A percentile compares a stretch with the other conserved stretches of the same genome.
Conservation (phyloP, 257 asterid species). For the Oldenlandia corymbosa region DNA sequence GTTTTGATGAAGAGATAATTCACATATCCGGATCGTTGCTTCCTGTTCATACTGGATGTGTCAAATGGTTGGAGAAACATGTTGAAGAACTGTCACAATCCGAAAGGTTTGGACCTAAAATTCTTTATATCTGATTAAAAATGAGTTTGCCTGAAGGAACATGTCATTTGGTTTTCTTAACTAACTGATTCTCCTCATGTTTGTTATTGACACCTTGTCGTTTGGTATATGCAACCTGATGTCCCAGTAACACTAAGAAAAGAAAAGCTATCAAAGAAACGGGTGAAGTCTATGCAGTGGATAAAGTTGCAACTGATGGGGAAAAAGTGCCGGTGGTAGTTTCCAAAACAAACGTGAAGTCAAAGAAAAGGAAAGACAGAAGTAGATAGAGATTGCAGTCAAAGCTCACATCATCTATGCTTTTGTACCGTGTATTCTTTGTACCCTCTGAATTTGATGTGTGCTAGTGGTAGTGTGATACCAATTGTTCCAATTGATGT, state of each 20-base stretch:
- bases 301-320: slow-evolving; percentile 17
- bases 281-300: slow-evolving; percentile 16
- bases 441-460: too few species aligned
- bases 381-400: slow-evolving; percentile 23
- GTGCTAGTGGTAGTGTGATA: too few species aligned
- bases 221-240: neutral
- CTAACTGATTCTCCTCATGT: neutral
- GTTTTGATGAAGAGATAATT: slow-evolving; percentile 71
- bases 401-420: neutral
- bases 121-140: neutral
- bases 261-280: slow-evolving; percentile 21
- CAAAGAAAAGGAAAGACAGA: slow-evolving; percentile 34
- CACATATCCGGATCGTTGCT: slow-evolving; percentile 64
- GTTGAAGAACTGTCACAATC: slow-evolving; percentile 44
- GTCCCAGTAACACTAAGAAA: slow-evolving; percentile 41
- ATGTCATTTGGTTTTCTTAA: neutral
- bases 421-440: neutral
- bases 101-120: slow-evolving; percentile 46
- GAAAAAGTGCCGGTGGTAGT: slow-evolving; percentile 16
- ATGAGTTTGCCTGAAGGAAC: neutral
- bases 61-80: slow-evolving; percentile 63
- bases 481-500: neutral
- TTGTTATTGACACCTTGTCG: neutral
- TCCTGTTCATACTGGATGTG: slow-evolving; percentile 54
- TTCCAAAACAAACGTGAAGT: too few species aligned